Conservation (phyloP, 2,329 filamentous ascomycete genomes). For the Xylariaceae sp. region DNA sequence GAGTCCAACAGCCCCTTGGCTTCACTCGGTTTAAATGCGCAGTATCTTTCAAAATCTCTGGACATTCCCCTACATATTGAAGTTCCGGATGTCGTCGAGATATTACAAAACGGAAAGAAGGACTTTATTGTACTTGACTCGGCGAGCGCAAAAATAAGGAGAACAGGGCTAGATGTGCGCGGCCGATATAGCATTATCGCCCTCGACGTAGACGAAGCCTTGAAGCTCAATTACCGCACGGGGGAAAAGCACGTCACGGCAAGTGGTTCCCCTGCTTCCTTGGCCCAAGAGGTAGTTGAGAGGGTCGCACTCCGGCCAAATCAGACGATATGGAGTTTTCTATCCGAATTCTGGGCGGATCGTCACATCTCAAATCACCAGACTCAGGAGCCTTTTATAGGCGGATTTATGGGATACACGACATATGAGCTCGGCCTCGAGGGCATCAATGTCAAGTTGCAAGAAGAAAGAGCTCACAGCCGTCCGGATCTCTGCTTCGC, state of each 20-base stretch:
- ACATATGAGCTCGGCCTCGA: conserved; percentile 77
- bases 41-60: conserved; percentile 40
- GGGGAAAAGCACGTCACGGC: conserved; percentile 40
- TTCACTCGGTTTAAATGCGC: conserved; percentile 27
- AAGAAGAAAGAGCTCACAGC: conserved; percentile 34
- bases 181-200: conserved; percentile 72
- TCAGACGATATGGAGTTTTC: conserved; percentile 45
- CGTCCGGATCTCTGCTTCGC: conserved; percentile 68
- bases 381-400: conserved; percentile 59
- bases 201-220: conserved; percentile 52
- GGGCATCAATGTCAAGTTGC: conserved; percentile 46
- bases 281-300: conserved; percentile 23
- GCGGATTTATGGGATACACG: conserved; percentile 77
- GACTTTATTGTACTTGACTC: conserved; percentile 57
- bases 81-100: conserved; percentile 51
- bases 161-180: conserved; percentile 41
- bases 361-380: conserved; percentile 25
- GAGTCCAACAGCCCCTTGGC: conserved; percentile 27
- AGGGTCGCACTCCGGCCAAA: conserved; percentile 26
- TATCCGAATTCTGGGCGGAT: conserved; percentile 42
- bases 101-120: conserved; percentile 36
- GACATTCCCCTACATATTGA: conserved; percentile 42
- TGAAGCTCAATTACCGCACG: conserved; percentile 53
- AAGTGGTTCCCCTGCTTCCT: conserved; percentile 18
- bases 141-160: conserved; percentile 46